Base-by-base conservation (phyloP, 1,284 basidiomycete species). In the Fistulina hepatica region DNA sequence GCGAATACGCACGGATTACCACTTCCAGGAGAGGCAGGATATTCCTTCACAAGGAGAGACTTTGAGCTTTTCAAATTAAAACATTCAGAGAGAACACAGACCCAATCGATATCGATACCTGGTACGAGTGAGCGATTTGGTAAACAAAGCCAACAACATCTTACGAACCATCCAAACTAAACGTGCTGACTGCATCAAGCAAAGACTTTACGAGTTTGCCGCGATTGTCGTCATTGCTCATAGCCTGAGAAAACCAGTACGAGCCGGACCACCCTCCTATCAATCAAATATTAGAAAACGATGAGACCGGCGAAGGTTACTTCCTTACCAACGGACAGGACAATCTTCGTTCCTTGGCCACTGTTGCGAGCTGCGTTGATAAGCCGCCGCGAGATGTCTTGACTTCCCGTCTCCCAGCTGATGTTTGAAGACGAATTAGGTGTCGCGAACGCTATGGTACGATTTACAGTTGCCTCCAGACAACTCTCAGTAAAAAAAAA, bases 61-160 rank as follows among this genome's bases (percentile, higher is more conserved):
- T n/a, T n/a, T n/a, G n/a, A n/a, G n/a, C n/a, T n/a, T 30, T 8
- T 5, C 19, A 32, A 12, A 19, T 28, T 12, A 33, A 35, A 11
- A 13, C 15, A 6, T n/a, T 10, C n/a, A 3, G n/a, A 22, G 30
- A 10, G 15, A 23, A 33, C 11, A 45, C 49, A 22, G 47, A 65
- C 67, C 71, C 81, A 86, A 52, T 88, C 83, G 43, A 86, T 71
- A 54, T 86, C 82, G 48, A 88, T 71, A 44, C 63, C 63, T 65
- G 37, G n/a, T 30, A 5, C 26, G 11, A 40, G 8, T 23, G 10
- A 27, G 12, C 37, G 16, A 11, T 41, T 19, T 27, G 39, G 25
- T 19, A 8, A 12, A 21, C n/a, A n/a, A n/a, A 3, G 19, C 17
- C 19, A 23, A 26, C 6, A 23, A 5, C 16, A 8, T 16, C 16